Percentiles rank a stretch among this genome's conserved stretches.
phyloP scores from a whole-genome alignment of 1,284 basidiomycete genomes.

The Ustilago loliicola region DNA sequence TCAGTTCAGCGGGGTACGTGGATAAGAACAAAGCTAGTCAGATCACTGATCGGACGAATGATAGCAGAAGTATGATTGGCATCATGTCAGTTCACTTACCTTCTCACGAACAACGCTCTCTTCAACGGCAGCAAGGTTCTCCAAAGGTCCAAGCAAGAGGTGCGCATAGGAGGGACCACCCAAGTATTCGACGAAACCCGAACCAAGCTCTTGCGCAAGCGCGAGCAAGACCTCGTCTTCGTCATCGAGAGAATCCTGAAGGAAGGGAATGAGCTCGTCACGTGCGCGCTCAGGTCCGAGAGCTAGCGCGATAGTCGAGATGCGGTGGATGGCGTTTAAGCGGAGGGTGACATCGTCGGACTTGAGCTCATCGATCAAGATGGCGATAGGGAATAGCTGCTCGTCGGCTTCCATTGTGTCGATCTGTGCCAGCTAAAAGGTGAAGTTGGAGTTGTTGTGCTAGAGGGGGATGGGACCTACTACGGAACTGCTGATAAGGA shows the following conservation, averaged over 20 bases:
- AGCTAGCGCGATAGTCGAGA: conserved; percentile 98
- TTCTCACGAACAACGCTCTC: conserved; percentile 99
- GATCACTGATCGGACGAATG: conserved; percentile 4
- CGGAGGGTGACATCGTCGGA: conserved; percentile 85
- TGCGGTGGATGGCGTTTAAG: conserved; percentile 95
- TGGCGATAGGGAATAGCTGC: conserved; percentile 70
- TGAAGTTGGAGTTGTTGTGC: not conserved
- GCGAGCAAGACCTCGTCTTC: conserved; percentile 98
- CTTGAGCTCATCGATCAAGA: conserved; percentile 94
- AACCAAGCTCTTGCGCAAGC: conserved; percentile 92
- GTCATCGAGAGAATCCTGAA: conserved; percentile 97
- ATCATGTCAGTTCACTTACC: conserved; percentile 73
- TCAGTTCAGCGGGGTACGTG: no score
- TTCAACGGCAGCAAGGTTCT: conserved; percentile 96
- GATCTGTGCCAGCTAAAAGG: not conserved
- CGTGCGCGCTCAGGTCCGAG: conserved; percentile 94
- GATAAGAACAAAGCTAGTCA: not conserved
- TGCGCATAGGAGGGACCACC: conserved; percentile 92
- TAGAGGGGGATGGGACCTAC: not conserved
- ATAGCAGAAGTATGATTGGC: not conserved
- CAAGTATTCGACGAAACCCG: conserved; percentile 86
- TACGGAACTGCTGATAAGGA: not conserved
- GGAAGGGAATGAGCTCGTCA: conserved; percentile 95
- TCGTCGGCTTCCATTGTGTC: conserved; percentile 68
- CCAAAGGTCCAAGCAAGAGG: conserved; percentile 89